These are phyloP conservation scores for Phytopythium cucurbitacearum DNA, from an alignment of 352 stramenopile genomes.

Conservation along the genomic window DNA sequence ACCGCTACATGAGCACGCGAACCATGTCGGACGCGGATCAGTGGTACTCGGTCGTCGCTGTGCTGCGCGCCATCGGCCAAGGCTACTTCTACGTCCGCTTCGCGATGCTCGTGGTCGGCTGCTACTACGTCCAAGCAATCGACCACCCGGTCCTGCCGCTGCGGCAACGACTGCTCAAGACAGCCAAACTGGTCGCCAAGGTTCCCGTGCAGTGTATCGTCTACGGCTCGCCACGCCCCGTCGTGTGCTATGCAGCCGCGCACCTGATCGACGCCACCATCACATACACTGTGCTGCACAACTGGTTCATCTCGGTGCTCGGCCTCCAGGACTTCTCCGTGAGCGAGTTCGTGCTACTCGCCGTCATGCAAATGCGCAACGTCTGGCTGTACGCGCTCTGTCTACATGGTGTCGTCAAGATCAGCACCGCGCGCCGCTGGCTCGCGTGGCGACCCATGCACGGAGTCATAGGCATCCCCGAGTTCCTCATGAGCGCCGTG, in stretches of 20 bases:
- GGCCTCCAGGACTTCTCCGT: constrained; percentile 23
- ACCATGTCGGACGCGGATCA: constrained; percentile 19
- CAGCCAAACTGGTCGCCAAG: constrained; percentile 26
- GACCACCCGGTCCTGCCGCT: neutral
- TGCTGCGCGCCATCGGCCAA: constrained; percentile 26
- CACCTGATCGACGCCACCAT: constrained; percentile 42
- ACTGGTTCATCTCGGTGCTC: constrained; percentile 21
- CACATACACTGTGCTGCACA: constrained; percentile 29
- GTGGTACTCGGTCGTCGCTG: constrained; percentile 26
- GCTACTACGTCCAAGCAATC: constrained; percentile 15
- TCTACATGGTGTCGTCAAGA: constrained; percentile 21
- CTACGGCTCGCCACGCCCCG: constrained; percentile 37
- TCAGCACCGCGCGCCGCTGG: constrained; percentile 12
- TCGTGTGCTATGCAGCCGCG: constrained; percentile 38
- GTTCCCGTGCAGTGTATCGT: constrained; percentile 44
- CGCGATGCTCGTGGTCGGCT: constrained; percentile 17
- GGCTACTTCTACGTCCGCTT: constrained; percentile 33
- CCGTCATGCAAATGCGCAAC: constrained; percentile 38
- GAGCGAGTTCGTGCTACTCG: constrained; percentile 20
- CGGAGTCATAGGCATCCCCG: constrained; percentile 22
- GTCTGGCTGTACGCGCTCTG: constrained; percentile 35
- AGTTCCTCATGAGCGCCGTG: constrained; percentile 32
- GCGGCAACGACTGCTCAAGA: constrained; percentile 1
- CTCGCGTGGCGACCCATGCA: constrained; percentile 4
- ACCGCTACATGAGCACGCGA: constrained; percentile 25